phyloP scores from a whole-genome alignment of 768 basidiomycete genomes.

The Floccularia luteovirens region DNA sequence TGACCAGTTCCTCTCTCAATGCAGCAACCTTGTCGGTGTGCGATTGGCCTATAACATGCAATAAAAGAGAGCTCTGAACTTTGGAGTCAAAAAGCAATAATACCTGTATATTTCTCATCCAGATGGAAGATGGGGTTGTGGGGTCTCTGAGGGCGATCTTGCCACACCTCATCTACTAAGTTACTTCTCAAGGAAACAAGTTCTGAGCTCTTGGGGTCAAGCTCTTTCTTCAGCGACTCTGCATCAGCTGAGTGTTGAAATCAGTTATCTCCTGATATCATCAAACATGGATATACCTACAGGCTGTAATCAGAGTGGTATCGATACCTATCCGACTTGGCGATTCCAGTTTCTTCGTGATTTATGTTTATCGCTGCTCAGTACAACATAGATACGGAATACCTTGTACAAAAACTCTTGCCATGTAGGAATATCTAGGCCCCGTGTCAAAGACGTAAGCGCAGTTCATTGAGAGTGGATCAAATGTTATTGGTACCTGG shows the following conservation, averaged over 20 bases:
- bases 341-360: constrained; percentile 47
- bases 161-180: constrained; percentile 78
- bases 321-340: constrained; percentile 76
- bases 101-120: constrained; percentile 69
- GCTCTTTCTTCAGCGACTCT: constrained; percentile 46
- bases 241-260: constrained; percentile 46
- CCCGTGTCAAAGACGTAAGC: background rate
- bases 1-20: constrained; percentile 56
- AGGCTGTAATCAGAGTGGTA: constrained; percentile 61
- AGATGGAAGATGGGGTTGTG: constrained; percentile 60
- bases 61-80: background rate
- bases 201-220: constrained; percentile 44
- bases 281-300: constrained; percentile 23
- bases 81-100: constrained; percentile 6
- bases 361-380: background rate
- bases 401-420: constrained; percentile 80
- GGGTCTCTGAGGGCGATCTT: constrained; percentile 61
- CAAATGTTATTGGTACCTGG: constrained; percentile 39
- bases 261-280: background rate
- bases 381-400: background rate
- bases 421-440: constrained; percentile 80
- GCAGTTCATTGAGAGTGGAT: constrained; percentile 1
- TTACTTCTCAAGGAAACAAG: constrained; percentile 66
- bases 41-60: constrained; percentile 38
- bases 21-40: constrained; percentile 59